Evolutionary conservation across 768 basidiomycete genomes (phyloP).

Genomic region (Leccinellum luteum): DNA sequence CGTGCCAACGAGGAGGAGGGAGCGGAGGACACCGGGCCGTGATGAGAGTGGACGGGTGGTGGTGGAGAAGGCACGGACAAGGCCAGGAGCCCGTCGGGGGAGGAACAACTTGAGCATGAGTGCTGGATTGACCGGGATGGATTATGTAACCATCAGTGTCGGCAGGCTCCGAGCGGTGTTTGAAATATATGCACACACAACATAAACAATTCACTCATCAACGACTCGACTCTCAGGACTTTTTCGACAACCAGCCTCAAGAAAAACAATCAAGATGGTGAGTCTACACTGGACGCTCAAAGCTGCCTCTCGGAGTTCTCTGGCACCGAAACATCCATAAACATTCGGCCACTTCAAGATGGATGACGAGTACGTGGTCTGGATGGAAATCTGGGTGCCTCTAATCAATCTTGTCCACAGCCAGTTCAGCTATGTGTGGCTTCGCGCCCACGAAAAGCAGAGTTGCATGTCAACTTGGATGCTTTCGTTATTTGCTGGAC

Average conservation of each 20-base stretch:
- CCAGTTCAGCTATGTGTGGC: conserved; percentile 22
- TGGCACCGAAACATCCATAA: conserved; percentile 39
- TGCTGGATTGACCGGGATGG: not conserved
- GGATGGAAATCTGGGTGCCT: conserved; percentile 34
- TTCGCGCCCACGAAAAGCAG: conserved; percentile 29
- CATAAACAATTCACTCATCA: not conserved
- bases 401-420: conserved; percentile 22
- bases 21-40: conserved; percentile 9
- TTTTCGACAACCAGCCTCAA: conserved; percentile 35
- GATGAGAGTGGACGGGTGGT: not conserved
- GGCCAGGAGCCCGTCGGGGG: conserved; percentile 6
- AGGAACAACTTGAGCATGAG: not conserved
- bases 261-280: conserved; percentile 48
- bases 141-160: conserved; percentile 11
- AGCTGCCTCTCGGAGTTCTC: conserved; percentile 36
- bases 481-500: conserved; percentile 42
- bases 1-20: conserved; percentile 20
- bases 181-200: not conserved
- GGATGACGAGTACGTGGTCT: conserved; percentile 48
- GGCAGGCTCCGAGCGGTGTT: conserved; percentile 26
- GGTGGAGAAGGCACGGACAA: conserved; percentile 21
- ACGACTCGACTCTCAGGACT: conserved; percentile 22
- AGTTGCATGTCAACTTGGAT: conserved; percentile 40
- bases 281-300: conserved; percentile 31
- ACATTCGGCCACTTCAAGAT: conserved; percentile 31